Evolutionary conservation across 306 rosid species (phyloP).

Genomic region (Nissolia schottii): DNA sequence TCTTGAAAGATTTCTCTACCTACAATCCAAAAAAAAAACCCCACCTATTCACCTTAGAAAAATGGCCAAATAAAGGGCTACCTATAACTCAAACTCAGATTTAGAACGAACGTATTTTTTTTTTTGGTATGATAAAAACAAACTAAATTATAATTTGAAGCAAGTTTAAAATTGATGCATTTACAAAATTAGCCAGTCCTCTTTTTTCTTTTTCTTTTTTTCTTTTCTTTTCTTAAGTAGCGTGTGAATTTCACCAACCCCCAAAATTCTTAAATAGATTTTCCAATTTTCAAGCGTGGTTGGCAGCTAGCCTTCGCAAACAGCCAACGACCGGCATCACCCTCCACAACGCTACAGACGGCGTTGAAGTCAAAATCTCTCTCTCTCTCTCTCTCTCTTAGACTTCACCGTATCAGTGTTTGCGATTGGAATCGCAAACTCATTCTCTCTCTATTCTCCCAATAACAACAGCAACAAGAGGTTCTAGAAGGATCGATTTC

Average conservation of each 20-base stretch:
- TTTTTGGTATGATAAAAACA: background rate
- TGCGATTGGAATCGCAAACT: background rate
- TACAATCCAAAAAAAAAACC: too few species aligned
- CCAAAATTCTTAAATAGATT: background rate
- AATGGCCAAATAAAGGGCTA: too few species aligned
- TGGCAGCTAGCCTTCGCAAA: background rate
- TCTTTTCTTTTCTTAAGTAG: background rate
- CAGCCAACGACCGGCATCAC: slow-evolving; percentile 17
- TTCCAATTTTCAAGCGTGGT: background rate
- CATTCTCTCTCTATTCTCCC: background rate
- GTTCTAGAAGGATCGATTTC: slow-evolving; percentile 23
- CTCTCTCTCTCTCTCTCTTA: background rate
- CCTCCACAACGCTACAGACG: background rate
- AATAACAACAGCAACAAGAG: background rate
- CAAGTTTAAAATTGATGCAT: background rate
- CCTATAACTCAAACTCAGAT: too few species aligned
- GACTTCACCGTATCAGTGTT: background rate
- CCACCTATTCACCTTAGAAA: too few species aligned
- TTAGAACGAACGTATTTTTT: too few species aligned
- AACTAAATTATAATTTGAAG: background rate
- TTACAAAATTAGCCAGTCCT: background rate
- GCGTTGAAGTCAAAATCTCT: slow-evolving; percentile 24
- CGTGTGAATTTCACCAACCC: background rate
- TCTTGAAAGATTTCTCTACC: too few species aligned
- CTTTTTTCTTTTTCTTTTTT: too few species aligned